Percentiles rank a stretch among this genome's conserved stretches.
Conservation (phyloP, 176 grass and related monocot genomes). For the Oryza longistaminata region DNA sequence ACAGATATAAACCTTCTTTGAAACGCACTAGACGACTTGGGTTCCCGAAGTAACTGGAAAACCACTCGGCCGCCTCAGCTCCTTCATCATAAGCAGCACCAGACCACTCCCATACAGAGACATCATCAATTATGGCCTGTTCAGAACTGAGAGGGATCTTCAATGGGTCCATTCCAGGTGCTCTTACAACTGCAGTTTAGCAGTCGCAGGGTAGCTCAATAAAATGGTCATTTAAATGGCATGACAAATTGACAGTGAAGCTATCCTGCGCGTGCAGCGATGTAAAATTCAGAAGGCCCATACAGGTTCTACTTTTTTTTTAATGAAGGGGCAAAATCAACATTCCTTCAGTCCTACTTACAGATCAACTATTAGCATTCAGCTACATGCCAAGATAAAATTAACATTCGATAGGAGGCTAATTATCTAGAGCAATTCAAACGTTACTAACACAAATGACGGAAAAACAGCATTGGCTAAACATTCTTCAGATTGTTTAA, state of each 20-base stretch:
- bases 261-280: background rate
- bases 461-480: background rate
- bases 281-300: background rate
- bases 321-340: no score
- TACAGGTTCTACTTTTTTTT: no score
- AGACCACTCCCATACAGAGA: slow-evolving; percentile 91
- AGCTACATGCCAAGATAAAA: background rate
- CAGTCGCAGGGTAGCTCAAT: background rate
- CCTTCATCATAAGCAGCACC: slow-evolving; percentile 84
- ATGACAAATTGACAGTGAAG: background rate
- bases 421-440: background rate
- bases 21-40: slow-evolving; percentile 71
- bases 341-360: background rate
- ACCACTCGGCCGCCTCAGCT: slow-evolving; percentile 63
- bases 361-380: background rate
- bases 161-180: slow-evolving; percentile 69
- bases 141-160: slow-evolving; percentile 56
- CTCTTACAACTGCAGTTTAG: slow-evolving; percentile 58
- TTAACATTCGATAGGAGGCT: background rate
- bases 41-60: slow-evolving; percentile 67
- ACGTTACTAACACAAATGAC: background rate
- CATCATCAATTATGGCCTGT: slow-evolving; percentile 33
- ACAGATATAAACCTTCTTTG: slow-evolving; percentile 54
- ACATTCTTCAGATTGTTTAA: background rate
- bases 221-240: slow-evolving; percentile 7